phyloP scores from a whole-genome alignment of 1,284 basidiomycete genomes.

The Ceratobasidium sp. region DNA sequence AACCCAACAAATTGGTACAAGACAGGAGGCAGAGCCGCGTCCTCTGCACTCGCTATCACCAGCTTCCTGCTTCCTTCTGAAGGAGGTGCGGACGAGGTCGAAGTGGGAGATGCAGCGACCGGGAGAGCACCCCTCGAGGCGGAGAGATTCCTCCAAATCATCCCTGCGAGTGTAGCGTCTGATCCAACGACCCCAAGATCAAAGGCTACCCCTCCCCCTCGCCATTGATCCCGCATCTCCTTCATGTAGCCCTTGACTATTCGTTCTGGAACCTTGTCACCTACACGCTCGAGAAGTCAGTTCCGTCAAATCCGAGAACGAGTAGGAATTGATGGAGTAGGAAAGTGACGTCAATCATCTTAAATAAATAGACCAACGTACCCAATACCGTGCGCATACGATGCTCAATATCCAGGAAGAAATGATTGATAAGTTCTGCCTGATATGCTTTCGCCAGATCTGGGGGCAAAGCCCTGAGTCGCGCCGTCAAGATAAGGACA shows the following conservation, averaged over 20 bases:
- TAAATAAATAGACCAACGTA: slow-evolving; percentile 16
- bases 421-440: slow-evolving; percentile 91
- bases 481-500: slow-evolving; percentile 88
- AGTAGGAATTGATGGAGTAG: background rate
- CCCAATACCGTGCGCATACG: slow-evolving; percentile 84
- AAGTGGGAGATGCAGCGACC: too few relatives aligned
- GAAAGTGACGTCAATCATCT: too few relatives aligned
- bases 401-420: slow-evolving; percentile 94
- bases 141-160: slow-evolving; percentile 92
- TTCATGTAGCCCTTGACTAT: slow-evolving; percentile 92
- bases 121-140: slow-evolving; percentile 65
- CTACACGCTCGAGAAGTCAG: background rate
- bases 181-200: slow-evolving; percentile 78
- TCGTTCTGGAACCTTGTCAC: slow-evolving; percentile 67
- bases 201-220: slow-evolving; percentile 80
- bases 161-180: slow-evolving; percentile 84
- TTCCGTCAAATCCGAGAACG: background rate
- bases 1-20: slow-evolving; percentile 81
- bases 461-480: slow-evolving; percentile 82
- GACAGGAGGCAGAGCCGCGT: slow-evolving; percentile 76
- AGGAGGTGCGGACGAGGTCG: too few relatives aligned
- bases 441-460: slow-evolving; percentile 70
- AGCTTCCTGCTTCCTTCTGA: slow-evolving; percentile 55
- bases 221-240: slow-evolving; percentile 88
- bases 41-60: slow-evolving; percentile 55